Conservation (phyloP, 768 basidiomycete species). For the Tylopilus balloui region DNA sequence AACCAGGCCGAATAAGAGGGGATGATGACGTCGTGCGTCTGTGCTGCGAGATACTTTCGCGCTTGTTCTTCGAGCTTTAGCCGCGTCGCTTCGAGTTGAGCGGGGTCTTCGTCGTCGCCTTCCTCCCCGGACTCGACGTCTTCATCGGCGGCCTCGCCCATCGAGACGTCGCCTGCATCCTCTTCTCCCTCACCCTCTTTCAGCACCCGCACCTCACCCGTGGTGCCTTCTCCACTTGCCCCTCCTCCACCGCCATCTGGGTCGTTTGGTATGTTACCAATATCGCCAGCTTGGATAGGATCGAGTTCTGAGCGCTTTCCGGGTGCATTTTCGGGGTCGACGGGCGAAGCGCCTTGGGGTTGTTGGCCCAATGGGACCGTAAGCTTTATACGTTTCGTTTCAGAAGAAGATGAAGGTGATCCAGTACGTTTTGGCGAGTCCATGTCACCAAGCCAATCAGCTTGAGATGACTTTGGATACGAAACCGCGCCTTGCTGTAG, state of each 20-base stretch:
- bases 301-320: conserved; percentile 90
- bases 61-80: conserved; percentile 80
- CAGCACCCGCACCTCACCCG: conserved; percentile 35
- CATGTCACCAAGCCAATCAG: conserved; percentile 37
- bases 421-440: conserved; percentile 65
- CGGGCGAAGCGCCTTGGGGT: conserved; percentile 63
- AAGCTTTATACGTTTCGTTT: conserved; percentile 56
- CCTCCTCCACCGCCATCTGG: conserved; percentile 21
- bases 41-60: conserved; percentile 91
- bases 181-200: conserved; percentile 60
- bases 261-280: conserved; percentile 62
- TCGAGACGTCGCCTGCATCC: conserved; percentile 71
- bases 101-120: conserved; percentile 82
- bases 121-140: conserved; percentile 76
- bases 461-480: conserved; percentile 22
- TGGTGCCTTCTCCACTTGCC: conserved; percentile 18
- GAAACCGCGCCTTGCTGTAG: conserved; percentile 5
- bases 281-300: conserved; percentile 72
- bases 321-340: conserved; percentile 73
- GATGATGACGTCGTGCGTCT: conserved; percentile 95
- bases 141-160: conserved; percentile 75
- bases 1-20: conserved; percentile 99
- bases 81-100: conserved; percentile 76
- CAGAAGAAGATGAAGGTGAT: conserved; percentile 50
- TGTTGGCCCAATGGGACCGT: conserved; percentile 44